Conservation (phyloP, 129 eudicot species). For the Centella asiatica region DNA sequence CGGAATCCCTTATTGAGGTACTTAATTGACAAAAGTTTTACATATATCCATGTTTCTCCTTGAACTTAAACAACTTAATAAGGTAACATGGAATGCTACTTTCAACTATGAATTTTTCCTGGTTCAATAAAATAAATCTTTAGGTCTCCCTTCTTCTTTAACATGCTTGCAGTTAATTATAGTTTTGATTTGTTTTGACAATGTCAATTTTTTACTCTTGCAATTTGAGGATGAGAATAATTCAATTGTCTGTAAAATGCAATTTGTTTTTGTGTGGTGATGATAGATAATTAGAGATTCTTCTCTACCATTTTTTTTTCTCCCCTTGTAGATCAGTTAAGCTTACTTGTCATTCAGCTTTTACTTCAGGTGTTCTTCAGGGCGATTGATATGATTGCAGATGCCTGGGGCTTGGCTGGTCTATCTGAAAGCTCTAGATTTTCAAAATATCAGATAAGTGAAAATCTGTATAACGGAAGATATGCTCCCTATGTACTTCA, state of each 20-base stretch:
- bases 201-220: neutral
- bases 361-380: conserved; percentile 58
- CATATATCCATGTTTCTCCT: neutral
- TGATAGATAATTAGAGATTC: neutral
- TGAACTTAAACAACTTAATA: neutral
- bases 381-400: conserved; percentile 62
- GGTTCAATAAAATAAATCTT: too few relatives aligned
- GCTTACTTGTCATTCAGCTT: conserved; percentile 6
- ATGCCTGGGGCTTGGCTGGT: conserved; percentile 38
- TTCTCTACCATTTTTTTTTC: conserved; percentile 1
- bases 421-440: conserved; percentile 34
- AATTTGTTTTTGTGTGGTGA: neutral
- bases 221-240: neutral
- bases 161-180: neutral
- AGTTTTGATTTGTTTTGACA: neutral
- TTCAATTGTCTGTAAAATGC: neutral
- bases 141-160: neutral
- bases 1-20: conserved; percentile 83
- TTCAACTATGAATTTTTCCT: neutral
- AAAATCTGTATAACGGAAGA: conserved; percentile 38
- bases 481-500: conserved; percentile 80
- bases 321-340: conserved; percentile 5
- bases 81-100: conserved; percentile 1
- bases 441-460: conserved; percentile 24
- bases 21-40: neutral